A percentile compares a stretch with the other conserved stretches of the same genome.
phyloP scores from a whole-genome alignment of 2,329 filamentous ascomycete species.

The Aspergillus uvarum region DNA sequence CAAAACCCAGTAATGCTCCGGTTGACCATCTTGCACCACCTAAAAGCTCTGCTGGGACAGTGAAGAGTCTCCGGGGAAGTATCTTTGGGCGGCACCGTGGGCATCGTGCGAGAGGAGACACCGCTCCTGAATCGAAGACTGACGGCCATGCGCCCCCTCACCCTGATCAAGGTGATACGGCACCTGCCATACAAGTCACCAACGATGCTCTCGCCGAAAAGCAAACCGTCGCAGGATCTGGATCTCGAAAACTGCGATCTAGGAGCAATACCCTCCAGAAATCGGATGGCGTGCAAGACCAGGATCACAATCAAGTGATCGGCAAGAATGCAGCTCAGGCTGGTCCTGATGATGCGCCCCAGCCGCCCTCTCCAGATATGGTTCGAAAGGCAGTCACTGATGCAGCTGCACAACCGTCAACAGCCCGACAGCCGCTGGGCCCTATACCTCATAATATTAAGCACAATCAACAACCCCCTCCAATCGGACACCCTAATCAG shows the following conservation, averaged over 20 bases:
- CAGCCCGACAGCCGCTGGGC: constrained; percentile 34
- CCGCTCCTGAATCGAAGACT: constrained; percentile 45
- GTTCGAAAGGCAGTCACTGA: constrained; percentile 33
- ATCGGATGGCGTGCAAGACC: constrained; percentile 22
- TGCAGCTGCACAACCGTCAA: constrained; percentile 22
- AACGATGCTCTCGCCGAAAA: constrained; percentile 51
- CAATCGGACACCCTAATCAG: constrained; percentile 45
- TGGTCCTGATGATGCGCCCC: not conserved
- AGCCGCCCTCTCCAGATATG: constrained; percentile 16
- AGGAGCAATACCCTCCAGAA: constrained; percentile 34
- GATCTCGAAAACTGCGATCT: constrained; percentile 36
- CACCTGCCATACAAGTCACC: constrained; percentile 76
- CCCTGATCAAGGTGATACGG: constrained; percentile 40
- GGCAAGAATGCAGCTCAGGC: constrained; percentile 15
- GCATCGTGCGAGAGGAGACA: constrained; percentile 27
- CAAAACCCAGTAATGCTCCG: constrained; percentile 24
- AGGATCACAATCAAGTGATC: constrained; percentile 25
- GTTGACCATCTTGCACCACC: constrained; percentile 55
- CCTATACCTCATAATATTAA: constrained; percentile 41
- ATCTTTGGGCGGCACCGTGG: constrained; percentile 69
- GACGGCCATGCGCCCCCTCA: constrained; percentile 29
- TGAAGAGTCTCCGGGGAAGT: constrained; percentile 69
- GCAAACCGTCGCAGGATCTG: constrained; percentile 28
- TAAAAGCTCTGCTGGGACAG: constrained; percentile 68
- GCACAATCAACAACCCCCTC: constrained; percentile 34